These are phyloP conservation scores for Quercus dentata DNA, from an alignment of 306 rosid species.

Conservation along the genomic window DNA sequence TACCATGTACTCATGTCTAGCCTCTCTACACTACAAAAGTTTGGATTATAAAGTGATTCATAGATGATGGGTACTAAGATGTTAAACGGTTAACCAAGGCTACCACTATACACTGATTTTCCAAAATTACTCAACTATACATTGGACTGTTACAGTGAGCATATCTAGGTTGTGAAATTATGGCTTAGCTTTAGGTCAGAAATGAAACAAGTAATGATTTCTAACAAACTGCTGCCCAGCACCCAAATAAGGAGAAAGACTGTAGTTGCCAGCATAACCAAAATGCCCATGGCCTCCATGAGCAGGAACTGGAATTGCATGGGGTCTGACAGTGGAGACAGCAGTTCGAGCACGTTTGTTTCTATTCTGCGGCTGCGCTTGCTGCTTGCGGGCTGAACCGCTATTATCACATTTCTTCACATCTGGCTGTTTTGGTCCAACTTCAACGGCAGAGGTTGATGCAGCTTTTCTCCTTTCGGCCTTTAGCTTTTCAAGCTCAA, in stretches of 20 bases:
- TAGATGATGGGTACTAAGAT: too few relatives aligned
- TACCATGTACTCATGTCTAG: neutral
- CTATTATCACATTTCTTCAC: neutral
- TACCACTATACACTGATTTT: neutral
- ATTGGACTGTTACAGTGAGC: neutral
- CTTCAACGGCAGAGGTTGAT: neutral
- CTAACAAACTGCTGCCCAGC: neutral
- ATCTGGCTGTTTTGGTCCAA: neutral
- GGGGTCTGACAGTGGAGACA: neutral
- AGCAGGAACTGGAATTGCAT: neutral
- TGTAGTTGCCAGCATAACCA: neutral
- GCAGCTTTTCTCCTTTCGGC: neutral
- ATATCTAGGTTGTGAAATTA: neutral
- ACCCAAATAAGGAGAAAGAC: neutral
- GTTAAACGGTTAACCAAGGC: neutral
- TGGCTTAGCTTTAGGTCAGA: neutral
- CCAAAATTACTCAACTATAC: neutral
- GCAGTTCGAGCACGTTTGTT: slow-evolving; percentile 27
- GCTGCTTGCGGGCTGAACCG: neutral
- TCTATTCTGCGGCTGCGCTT: neutral
- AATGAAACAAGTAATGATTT: neutral
- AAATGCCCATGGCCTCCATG: neutral
- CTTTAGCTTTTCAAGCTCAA: slow-evolving; percentile 23
- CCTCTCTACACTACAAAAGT: neutral
- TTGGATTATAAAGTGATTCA: neutral